Conservation (phyloP, 805 yeast genomes). For the Barnettozyma vustinii region DNA sequence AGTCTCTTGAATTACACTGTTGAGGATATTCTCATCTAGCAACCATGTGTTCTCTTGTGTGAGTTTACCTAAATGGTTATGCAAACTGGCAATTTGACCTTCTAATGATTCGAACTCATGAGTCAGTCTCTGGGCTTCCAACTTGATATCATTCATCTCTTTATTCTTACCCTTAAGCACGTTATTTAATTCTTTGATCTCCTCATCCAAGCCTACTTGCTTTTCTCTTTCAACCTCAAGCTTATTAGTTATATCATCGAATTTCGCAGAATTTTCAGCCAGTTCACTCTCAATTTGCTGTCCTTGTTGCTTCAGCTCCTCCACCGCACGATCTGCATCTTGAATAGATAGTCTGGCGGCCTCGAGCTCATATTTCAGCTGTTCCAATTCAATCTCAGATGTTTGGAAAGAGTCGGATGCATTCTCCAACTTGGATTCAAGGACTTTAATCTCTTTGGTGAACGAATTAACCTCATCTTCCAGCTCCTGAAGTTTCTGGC, state of each 20-base stretch:
- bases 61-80: slow-evolving; percentile 38
- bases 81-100: slow-evolving; percentile 32
- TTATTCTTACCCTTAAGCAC: slow-evolving; percentile 39
- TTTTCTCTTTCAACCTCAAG: slow-evolving; percentile 40
- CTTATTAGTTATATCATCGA: slow-evolving; percentile 23
- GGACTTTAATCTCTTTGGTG: slow-evolving; percentile 27
- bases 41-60: slow-evolving; percentile 69
- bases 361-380: slow-evolving; percentile 50
- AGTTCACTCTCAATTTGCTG: slow-evolving; percentile 24
- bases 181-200: slow-evolving; percentile 53
- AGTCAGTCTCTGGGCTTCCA: slow-evolving; percentile 47
- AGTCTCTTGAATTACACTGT: slow-evolving; percentile 52
- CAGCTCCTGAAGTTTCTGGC: slow-evolving; percentile 67
- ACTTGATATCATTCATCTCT: slow-evolving; percentile 38
- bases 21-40: slow-evolving; percentile 52
- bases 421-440: slow-evolving; percentile 37
- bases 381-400: slow-evolving; percentile 67
- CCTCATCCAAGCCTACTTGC: slow-evolving; percentile 69
- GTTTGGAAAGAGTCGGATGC: slow-evolving; percentile 54
- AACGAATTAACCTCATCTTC: slow-evolving; percentile 45
- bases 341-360: slow-evolving; percentile 37
- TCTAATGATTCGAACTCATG: slow-evolving; percentile 51
- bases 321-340: slow-evolving; percentile 30
- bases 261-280: slow-evolving; percentile 22
- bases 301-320: slow-evolving; percentile 30